Evolutionary conservation across 2,329 filamentous ascomycete genomes (phyloP).

Genomic region (Ophiostoma quercus): DNA sequence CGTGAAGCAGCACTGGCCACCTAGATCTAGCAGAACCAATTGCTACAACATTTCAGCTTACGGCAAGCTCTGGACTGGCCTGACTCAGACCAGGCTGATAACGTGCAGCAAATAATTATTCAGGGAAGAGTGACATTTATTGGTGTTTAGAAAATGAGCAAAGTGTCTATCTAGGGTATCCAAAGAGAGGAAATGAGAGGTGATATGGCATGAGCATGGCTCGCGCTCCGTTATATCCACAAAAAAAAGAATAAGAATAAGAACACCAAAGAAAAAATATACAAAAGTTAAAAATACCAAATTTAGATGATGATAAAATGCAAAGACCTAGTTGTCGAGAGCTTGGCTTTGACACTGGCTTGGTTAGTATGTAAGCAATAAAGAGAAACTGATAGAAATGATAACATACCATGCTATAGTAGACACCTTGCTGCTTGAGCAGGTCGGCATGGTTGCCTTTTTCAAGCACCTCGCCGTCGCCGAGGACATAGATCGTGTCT

Average conservation of each 20-base stretch:
- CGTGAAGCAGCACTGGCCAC: slow-evolving; percentile 20
- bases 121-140: background rate
- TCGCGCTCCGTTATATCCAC: background rate
- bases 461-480: slow-evolving; percentile 55
- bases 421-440: slow-evolving; percentile 25
- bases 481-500: slow-evolving; percentile 65
- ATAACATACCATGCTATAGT: background rate
- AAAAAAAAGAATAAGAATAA: background rate
- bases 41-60: background rate
- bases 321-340: background rate
- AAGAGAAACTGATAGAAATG: background rate
- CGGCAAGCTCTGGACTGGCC: background rate
- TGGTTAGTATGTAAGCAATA: background rate
- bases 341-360: background rate
- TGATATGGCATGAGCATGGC: background rate
- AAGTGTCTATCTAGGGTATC: background rate
- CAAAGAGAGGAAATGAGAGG: background rate
- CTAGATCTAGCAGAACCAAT: background rate
- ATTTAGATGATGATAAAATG: background rate
- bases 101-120: background rate
- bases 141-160: background rate
- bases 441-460: slow-evolving; percentile 50
- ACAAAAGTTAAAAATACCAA: background rate
- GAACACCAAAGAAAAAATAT: background rate
- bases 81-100: background rate